These are phyloP conservation scores for Jaltomata sinuosa DNA, from an alignment of 257 asterid species.

Conservation along the genomic window DNA sequence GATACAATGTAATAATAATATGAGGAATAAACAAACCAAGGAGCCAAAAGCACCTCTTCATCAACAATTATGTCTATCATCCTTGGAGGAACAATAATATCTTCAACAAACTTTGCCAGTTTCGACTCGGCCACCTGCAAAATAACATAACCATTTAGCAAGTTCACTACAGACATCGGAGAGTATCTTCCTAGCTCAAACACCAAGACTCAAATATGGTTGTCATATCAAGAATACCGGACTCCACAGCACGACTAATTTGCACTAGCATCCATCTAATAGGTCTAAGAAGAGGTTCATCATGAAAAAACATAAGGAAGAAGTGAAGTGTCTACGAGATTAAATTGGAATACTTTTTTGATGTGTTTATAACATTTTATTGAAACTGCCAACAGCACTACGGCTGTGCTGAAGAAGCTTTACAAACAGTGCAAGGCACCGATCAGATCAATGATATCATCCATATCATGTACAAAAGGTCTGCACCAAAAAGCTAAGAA, in stretches of 20 bases:
- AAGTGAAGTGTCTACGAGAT: background rate
- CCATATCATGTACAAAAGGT: background rate
- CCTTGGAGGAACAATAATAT: slow-evolving; percentile 93
- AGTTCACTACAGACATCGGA: background rate
- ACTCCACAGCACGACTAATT: background rate
- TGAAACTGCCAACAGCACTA: background rate
- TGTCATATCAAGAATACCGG: background rate
- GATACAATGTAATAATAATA: slow-evolving; percentile 4
- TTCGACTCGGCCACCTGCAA: slow-evolving; percentile 90
- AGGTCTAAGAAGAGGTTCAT: background rate
- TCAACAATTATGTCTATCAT: slow-evolving; percentile 90
- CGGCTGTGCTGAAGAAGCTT: background rate
- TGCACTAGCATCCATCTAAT: background rate
- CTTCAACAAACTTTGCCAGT: slow-evolving; percentile 93
- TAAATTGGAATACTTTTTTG: background rate
- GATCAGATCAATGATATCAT: background rate
- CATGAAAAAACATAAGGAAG: background rate
- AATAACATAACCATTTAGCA: slow-evolving; percentile 11
- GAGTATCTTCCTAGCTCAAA: background rate
- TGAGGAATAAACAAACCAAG: slow-evolving; percentile 1
- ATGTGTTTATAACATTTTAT: background rate
- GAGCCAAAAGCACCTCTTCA: slow-evolving; percentile 69
- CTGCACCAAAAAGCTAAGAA: background rate
- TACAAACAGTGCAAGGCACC: background rate
- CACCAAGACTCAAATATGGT: background rate